phyloP scores from a whole-genome alignment of 2,329 filamentous ascomycete species.

The Colletotrichum cordylinicola region DNA sequence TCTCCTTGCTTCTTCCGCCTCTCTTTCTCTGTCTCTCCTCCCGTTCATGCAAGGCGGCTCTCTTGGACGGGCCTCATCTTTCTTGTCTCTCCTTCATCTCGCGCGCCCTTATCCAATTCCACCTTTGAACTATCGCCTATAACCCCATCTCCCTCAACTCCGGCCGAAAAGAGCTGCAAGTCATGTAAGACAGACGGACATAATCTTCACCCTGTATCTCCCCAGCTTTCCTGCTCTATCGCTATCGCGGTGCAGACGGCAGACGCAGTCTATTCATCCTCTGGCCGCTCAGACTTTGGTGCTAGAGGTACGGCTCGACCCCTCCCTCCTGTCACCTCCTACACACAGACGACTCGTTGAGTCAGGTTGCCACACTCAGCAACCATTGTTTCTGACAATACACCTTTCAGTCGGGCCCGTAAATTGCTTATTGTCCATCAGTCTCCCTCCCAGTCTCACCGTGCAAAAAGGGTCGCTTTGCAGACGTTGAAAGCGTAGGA shows the following conservation, averaged over 20 bases:
- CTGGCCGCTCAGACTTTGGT: background rate
- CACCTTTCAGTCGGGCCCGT: background rate
- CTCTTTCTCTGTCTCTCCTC: conserved; percentile 15
- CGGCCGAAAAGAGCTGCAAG: conserved; percentile 6
- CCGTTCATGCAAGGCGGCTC: conserved; percentile 10
- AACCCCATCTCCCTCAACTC: conserved; percentile 9
- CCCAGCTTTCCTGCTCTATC: background rate
- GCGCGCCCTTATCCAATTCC: background rate
- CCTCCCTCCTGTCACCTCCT: conserved; percentile 6
- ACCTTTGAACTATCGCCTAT: background rate
- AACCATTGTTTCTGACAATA: background rate
- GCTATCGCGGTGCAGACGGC: background rate
- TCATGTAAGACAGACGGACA: conserved; percentile 5
- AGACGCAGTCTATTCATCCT: background rate
- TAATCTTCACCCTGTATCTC: background rate
- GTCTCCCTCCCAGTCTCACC: background rate
- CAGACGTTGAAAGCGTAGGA: background rate
- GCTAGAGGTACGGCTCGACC: conserved; percentile 2
- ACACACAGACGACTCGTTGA: background rate
- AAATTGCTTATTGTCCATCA: background rate
- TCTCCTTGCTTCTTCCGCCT: conserved; percentile 11
- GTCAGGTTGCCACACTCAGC: background rate
- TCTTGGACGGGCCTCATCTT: background rate
- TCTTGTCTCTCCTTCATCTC: conserved; percentile 13
- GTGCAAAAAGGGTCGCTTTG: background rate